Conservation (phyloP, 148 eudicot species). For the Rhododendron williamsianum region DNA sequence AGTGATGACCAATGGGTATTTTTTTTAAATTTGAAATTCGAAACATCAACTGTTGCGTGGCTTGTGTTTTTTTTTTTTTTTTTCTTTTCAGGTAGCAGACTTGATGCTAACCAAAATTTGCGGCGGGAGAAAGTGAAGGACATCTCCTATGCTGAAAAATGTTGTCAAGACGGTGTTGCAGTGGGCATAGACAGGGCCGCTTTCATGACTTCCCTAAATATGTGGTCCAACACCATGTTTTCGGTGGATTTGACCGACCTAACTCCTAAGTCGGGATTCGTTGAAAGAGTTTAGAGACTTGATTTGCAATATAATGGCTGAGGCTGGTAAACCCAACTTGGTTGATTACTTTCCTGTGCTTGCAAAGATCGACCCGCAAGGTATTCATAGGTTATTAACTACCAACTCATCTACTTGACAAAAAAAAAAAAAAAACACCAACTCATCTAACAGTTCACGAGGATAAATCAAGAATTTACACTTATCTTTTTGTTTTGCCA, state of each 20-base stretch:
- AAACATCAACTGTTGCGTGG: background rate
- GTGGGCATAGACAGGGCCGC: background rate
- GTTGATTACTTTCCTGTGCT: constrained; percentile 18
- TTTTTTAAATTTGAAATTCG: too few relatives aligned
- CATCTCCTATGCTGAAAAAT: background rate
- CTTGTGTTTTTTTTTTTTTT: background rate
- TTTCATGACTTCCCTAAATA: constrained; percentile 3
- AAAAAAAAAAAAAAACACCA: too few relatives aligned
- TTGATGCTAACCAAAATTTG: background rate
- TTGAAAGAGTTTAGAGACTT: constrained; percentile 2
- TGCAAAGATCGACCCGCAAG: constrained; percentile 19
- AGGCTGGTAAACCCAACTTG: constrained; percentile 13
- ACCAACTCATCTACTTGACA: background rate
- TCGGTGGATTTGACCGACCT: constrained; percentile 8
- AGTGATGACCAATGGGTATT: background rate
- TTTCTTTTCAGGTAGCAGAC: background rate
- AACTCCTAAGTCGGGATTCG: background rate
- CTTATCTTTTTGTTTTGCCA: background rate
- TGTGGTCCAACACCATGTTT: constrained; percentile 1
- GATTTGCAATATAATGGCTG: background rate
- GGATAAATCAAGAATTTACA: background rate
- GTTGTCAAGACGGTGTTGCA: background rate
- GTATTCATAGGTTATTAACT: background rate
- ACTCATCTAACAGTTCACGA: background rate
- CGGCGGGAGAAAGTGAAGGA: background rate